phyloP scores from a whole-genome alignment of 1,284 basidiomycete genomes.

The Fomitopsis palustris region DNA sequence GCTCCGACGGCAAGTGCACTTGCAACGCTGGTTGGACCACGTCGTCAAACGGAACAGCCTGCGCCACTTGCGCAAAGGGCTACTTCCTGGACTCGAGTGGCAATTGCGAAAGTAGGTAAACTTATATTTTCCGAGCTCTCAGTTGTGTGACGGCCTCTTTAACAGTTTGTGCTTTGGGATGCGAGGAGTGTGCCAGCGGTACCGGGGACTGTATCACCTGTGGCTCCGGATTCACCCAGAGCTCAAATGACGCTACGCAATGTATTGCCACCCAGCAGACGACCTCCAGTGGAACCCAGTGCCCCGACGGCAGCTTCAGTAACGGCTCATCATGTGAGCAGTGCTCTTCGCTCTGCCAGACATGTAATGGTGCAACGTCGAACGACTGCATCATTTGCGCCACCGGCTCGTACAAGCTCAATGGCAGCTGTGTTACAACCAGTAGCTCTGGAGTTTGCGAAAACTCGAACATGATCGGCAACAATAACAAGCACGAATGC shows the following conservation, averaged over 20 bases:
- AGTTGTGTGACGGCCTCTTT: constrained; percentile 6
- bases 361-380: constrained; percentile 65
- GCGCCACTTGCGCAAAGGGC: constrained; percentile 67
- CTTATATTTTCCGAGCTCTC: neutral
- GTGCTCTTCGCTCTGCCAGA: constrained; percentile 66
- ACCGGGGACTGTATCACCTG: constrained; percentile 73
- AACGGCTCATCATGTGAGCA: constrained; percentile 49
- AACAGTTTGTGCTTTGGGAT: constrained; percentile 67
- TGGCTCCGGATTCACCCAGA: constrained; percentile 59
- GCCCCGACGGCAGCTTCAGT: constrained; percentile 65
- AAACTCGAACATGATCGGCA: constrained; percentile 67
- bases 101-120: constrained; percentile 61
- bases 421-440: constrained; percentile 64
- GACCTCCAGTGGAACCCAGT: constrained; percentile 51
- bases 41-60: constrained; percentile 65
- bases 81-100: constrained; percentile 71
- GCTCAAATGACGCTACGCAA: constrained; percentile 61
- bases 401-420: constrained; percentile 52
- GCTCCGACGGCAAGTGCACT: constrained; percentile 59
- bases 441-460: constrained; percentile 68
- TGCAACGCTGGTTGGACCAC: constrained; percentile 77
- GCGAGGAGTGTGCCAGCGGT: constrained; percentile 59
- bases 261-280: constrained; percentile 53
- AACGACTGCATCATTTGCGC: constrained; percentile 70
- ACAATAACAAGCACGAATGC: constrained; percentile 76